Evolutionary conservation across 805 yeast genomes (phyloP), one percentile per base, ranked within the genome.

Genomic region (Metschnikowia amazonensis): DNA sequence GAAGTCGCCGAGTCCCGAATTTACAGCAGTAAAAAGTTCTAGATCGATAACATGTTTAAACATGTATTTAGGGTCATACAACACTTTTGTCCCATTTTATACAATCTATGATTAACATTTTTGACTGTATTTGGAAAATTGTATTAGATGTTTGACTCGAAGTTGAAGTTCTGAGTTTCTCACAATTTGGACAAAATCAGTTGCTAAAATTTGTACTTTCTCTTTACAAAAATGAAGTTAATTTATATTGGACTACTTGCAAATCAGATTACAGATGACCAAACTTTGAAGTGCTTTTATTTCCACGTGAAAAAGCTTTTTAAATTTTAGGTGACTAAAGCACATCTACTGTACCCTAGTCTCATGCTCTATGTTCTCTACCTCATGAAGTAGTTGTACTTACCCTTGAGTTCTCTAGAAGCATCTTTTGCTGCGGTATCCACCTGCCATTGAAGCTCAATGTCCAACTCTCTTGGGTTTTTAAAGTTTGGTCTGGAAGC

Each of bases 381-480:
- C 65, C 90, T 84, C 82, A 88, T 79, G 63, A 84, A 76, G 69
- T 81, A 86, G 58, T 79, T 76, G 65, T 73, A 75, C 63, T 79
- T 77, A 50, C 88, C 89, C 48, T 63, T 60, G 58, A 72, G 76
- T 21, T 77, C 74, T 65, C 94, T 77, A 39, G 72, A 60, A 25
- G 69, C 54, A 46, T 77, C 80, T 18, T 67, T 65, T 21, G 75
- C 59, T 21, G 65, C 69, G 29, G 78, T 74, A 53, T 63, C 49
- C 41, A 75, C 69, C 30, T 70, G 69, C 82, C 82, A 87, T 24
- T 66, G 70, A 48, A 92, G 75, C 58, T 81, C 84, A 56, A 94
- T 80, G 62, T 92, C 97, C 58, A 92, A 71, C 60, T 94, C 97
- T 68, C 99, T 80, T 50, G 94, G 95, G 66, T 94, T 94, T 43